These are phyloP conservation scores for Albifimbria verrucaria DNA, from an alignment of 2,329 filamentous ascomycete genomes.

Conservation along the genomic window DNA sequence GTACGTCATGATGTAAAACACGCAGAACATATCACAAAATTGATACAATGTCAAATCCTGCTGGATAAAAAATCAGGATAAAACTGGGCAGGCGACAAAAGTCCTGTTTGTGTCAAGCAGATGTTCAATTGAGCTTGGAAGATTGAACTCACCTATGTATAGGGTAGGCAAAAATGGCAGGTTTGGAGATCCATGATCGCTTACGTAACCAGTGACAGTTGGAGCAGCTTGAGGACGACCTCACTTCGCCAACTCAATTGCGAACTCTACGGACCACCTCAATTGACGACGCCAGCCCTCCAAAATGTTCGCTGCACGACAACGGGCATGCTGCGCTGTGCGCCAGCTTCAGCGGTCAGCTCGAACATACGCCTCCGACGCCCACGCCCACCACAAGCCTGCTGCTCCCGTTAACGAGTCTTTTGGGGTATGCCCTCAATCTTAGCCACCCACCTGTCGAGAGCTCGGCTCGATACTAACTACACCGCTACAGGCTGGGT, in stretches of 20 bases:
- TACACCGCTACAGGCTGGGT: slow-evolving; percentile 38
- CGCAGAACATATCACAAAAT: too few relatives aligned
- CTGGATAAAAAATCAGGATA: too few relatives aligned
- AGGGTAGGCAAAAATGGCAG: background rate
- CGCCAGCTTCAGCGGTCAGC: slow-evolving; percentile 34
- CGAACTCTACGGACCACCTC: slow-evolving; percentile 22
- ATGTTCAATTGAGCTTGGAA: too few relatives aligned
- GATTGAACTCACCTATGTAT: too few relatives aligned
- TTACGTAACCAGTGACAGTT: slow-evolving; percentile 25
- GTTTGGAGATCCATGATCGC: too few relatives aligned
- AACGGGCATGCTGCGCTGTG: slow-evolving; percentile 37
- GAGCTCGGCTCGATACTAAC: slow-evolving; percentile 10
- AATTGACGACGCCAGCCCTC: slow-evolving; percentile 28
- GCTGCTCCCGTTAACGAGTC: slow-evolving; percentile 47
- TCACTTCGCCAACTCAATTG: slow-evolving; percentile 15
- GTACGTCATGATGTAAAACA: too few relatives aligned
- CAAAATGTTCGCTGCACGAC: slow-evolving; percentile 42
- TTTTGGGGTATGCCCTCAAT: slow-evolving; percentile 47
- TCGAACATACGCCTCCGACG: slow-evolving; percentile 53
- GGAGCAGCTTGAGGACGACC: slow-evolving; percentile 15
- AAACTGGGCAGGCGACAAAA: too few relatives aligned
- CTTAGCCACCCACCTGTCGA: slow-evolving; percentile 5
- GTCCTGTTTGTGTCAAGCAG: too few relatives aligned
- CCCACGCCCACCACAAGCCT: slow-evolving; percentile 45
- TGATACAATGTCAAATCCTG: too few relatives aligned